phyloP scores from a whole-genome alignment of 2,329 filamentous ascomycete species.

The Alternaria gaisen region DNA sequence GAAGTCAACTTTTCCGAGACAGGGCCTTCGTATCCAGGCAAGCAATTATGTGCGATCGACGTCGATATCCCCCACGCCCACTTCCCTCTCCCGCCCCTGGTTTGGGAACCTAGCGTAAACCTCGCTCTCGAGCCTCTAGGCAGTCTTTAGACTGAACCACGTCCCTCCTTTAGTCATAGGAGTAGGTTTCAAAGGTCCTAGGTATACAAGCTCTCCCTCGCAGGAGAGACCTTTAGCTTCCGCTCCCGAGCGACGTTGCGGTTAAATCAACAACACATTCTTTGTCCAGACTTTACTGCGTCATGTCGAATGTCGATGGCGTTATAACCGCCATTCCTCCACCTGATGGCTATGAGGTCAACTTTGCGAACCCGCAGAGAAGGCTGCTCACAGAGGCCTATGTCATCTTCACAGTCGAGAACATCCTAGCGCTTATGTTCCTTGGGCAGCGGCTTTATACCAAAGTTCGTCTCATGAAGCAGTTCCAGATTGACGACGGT shows the following conservation, averaged over 20 bases:
- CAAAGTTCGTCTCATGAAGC: constrained; percentile 30
- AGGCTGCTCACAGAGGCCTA: constrained; percentile 29
- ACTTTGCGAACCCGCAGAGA: constrained; percentile 39
- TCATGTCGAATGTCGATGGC: constrained; percentile 24
- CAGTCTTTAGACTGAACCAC: not conserved
- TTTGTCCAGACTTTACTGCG: constrained; percentile 1
- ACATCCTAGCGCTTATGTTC: constrained; percentile 29
- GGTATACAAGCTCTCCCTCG: not conserved
- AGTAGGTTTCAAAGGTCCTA: not conserved
- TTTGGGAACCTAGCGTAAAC: constrained; percentile 8
- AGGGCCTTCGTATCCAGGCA: not conserved
- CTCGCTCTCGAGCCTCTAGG: constrained; percentile 6
- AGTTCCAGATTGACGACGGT: constrained; percentile 41
- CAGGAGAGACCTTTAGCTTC: not conserved
- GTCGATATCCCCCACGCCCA: not conserved
- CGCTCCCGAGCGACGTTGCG: not conserved
- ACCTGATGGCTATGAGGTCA: constrained; percentile 38
- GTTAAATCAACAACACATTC: not conserved
- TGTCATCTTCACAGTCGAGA: constrained; percentile 30
- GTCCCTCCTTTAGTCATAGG: not conserved
- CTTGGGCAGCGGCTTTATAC: constrained; percentile 41
- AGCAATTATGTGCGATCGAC: constrained; percentile 9
- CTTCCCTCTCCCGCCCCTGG: constrained; percentile 5
- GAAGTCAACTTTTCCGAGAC: not conserved
- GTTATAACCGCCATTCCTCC: constrained; percentile 27